Conservation (phyloP, 352 stramenopile species). For the Phytophthora citrophthora region DNA sequence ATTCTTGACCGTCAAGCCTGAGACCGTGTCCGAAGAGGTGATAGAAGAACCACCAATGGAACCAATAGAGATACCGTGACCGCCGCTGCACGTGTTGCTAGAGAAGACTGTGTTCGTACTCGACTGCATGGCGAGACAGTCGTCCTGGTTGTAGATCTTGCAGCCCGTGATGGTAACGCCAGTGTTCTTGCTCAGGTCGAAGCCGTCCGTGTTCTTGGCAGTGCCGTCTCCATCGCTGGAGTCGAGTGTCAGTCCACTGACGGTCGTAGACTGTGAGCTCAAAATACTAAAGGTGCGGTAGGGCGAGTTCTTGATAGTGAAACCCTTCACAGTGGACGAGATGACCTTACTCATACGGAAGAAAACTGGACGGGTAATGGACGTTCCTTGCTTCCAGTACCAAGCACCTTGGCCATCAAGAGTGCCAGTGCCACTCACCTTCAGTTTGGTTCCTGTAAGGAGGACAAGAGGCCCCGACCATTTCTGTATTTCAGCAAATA, state of each 20-base stretch:
- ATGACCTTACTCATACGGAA: conserved; percentile 37
- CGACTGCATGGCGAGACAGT: conserved; percentile 1
- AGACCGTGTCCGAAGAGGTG: conserved; percentile 5
- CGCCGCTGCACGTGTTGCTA: conserved; percentile 2
- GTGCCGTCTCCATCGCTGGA: conserved; percentile 13
- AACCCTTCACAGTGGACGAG: conserved; percentile 29
- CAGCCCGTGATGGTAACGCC: conserved; percentile 22
- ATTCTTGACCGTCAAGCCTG: neutral
- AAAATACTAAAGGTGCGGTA: conserved; percentile 39
- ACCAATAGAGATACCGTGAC: neutral
- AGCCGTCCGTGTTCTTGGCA: conserved; percentile 4
- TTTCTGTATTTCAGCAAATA: conserved; percentile 4
- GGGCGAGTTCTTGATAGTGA: conserved; percentile 38
- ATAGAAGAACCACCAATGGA: neutral
- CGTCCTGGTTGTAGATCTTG: conserved; percentile 32
- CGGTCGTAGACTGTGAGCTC: conserved; percentile 23
- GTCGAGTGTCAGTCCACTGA: conserved; percentile 24
- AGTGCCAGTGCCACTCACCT: conserved; percentile 6
- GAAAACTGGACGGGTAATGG: conserved; percentile 19
- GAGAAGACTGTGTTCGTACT: conserved; percentile 16
- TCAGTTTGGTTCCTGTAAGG: conserved; percentile 33
- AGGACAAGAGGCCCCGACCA: conserved; percentile 40
- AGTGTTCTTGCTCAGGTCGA: conserved; percentile 27
- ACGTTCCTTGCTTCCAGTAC: conserved; percentile 35
- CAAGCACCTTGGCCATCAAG: conserved; percentile 42